Evolutionary conservation across 192 early-diverging fungal species (phyloP).

Genomic region (Allomyces macrogynus): DNA sequence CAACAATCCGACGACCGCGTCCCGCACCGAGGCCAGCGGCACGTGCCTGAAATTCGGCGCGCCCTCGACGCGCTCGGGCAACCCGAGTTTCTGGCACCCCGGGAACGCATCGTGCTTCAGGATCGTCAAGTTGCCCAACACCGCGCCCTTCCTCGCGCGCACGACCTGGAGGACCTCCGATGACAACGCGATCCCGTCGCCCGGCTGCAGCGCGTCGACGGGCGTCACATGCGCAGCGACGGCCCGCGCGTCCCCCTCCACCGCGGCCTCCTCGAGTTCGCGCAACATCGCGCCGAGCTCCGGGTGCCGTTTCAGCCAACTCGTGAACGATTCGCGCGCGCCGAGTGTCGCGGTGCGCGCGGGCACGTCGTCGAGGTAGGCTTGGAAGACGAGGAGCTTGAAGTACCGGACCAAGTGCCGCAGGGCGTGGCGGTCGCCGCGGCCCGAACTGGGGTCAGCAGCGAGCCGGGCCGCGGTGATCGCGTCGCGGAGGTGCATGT

Average conservation of each 20-base stretch:
- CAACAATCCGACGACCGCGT: background rate
- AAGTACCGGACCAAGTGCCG: slow-evolving; percentile 27
- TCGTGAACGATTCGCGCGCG: slow-evolving; percentile 22
- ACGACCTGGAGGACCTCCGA: slow-evolving; percentile 35
- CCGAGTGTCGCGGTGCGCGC: slow-evolving; percentile 6
- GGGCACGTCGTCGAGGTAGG: slow-evolving; percentile 22
- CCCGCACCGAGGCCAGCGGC: slow-evolving; percentile 9
- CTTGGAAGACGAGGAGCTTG: slow-evolving; percentile 31
- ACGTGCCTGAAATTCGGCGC: slow-evolving; percentile 40
- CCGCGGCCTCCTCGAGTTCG: slow-evolving; percentile 14
- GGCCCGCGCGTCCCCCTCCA: background rate
- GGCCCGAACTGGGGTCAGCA: background rate
- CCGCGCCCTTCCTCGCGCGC: slow-evolving; percentile 23
- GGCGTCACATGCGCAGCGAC: slow-evolving; percentile 7
- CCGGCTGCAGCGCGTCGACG: slow-evolving; percentile 18
- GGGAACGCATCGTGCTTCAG: slow-evolving; percentile 44
- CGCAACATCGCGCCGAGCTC: slow-evolving; percentile 29
- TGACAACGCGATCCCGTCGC: slow-evolving; percentile 37
- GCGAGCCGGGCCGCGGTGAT: slow-evolving; percentile 21
- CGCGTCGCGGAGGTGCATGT: slow-evolving; percentile 28
- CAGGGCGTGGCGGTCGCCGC: slow-evolving; percentile 9
- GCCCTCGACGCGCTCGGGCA: slow-evolving; percentile 35
- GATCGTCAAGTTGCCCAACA: slow-evolving; percentile 33
- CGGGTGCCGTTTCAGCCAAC: slow-evolving; percentile 27
- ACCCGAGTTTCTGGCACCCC: slow-evolving; percentile 34